phyloP scores from a whole-genome alignment of 2,329 filamentous ascomycete species.

The Fusarium nurragi region DNA sequence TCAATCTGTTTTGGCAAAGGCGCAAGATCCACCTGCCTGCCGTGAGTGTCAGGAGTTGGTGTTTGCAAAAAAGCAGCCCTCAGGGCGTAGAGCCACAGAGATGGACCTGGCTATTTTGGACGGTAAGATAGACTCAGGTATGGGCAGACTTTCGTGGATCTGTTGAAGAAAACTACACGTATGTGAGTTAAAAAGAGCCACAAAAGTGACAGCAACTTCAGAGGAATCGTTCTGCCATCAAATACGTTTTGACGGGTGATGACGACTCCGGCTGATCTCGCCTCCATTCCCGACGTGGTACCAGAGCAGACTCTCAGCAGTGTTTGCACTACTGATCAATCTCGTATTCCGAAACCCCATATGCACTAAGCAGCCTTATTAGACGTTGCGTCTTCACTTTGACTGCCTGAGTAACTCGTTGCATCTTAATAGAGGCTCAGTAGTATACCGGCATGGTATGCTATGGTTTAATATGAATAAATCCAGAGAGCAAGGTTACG shows the following conservation, averaged over 20 bases:
- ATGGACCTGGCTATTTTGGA: not conserved
- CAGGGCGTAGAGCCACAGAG: not conserved
- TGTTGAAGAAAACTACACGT: not conserved
- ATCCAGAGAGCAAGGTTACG: too few species aligned
- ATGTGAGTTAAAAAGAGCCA: not conserved
- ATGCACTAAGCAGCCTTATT: too few species aligned
- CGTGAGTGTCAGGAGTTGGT: not conserved
- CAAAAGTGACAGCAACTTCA: too few species aligned
- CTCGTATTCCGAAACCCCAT: too few species aligned
- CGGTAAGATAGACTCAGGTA: not conserved
- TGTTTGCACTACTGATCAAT: too few species aligned
- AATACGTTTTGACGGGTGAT: not conserved
- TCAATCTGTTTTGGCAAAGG: not conserved
- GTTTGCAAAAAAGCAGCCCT: slow-evolving; percentile 4
- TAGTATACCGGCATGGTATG: too few species aligned
- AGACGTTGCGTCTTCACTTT: too few species aligned
- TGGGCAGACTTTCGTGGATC: not conserved
- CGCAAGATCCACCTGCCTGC: not conserved
- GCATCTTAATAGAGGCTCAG: too few species aligned
- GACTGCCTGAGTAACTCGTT: too few species aligned
- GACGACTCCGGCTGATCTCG: not conserved
- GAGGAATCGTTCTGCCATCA: too few species aligned
- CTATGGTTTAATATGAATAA: too few species aligned
- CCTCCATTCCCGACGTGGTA: not conserved
- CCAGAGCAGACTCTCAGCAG: not conserved